Evolutionary conservation across 306 rosid species (phyloP).

Genomic region (Leucaena leucocephala): DNA sequence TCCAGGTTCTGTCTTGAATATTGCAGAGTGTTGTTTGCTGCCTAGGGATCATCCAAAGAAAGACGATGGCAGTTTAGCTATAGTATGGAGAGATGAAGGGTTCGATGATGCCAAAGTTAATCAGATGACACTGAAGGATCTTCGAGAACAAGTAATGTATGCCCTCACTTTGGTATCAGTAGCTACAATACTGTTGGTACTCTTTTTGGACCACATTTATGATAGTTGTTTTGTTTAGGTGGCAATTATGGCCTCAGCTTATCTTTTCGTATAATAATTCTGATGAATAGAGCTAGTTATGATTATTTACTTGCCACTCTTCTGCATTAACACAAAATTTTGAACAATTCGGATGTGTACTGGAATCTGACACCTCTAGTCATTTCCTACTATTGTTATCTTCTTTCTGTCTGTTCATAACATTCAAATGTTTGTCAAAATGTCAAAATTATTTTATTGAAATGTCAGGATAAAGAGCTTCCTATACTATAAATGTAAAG

Average conservation of each 20-base stretch:
- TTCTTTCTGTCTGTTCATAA: background rate
- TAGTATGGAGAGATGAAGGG: conserved; percentile 85
- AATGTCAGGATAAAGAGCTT: background rate
- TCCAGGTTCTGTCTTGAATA: conserved; percentile 69
- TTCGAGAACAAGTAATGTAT: conserved; percentile 78
- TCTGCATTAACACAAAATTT: background rate
- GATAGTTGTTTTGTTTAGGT: background rate
- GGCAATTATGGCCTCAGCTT: background rate
- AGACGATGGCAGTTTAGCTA: conserved; percentile 61
- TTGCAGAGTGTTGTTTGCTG: conserved; percentile 72
- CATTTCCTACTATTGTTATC: background rate
- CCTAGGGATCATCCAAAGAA: conserved; percentile 53
- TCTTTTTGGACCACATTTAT: background rate
- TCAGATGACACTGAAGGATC: conserved; percentile 62
- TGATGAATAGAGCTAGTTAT: background rate
- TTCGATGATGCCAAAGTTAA: conserved; percentile 56
- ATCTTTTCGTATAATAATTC: background rate
- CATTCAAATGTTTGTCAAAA: background rate
- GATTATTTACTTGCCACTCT: background rate
- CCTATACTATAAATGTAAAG: background rate
- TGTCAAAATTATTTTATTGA: background rate
- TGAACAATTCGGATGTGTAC: background rate
- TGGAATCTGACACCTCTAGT: background rate
- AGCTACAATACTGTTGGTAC: background rate
- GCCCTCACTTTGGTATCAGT: conserved; percentile 30